phyloP scores from a whole-genome alignment of 192 early-diverging fungal genomes.

The Coemansia sp. region DNA sequence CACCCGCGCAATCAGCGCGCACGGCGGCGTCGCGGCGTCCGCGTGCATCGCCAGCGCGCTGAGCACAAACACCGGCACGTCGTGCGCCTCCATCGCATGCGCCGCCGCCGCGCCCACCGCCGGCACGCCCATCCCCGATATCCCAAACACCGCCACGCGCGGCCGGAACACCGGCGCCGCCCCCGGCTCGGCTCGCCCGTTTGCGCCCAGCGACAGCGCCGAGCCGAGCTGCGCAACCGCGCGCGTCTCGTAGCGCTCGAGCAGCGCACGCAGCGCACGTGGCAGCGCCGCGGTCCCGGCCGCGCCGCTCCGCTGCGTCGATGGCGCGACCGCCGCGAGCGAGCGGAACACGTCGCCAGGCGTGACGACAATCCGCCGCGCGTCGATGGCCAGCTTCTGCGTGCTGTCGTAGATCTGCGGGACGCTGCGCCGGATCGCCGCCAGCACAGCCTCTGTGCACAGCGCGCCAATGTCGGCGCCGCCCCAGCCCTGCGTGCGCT shows the following conservation, averaged over 20 bases:
- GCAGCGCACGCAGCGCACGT: background rate
- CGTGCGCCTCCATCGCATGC: slow-evolving; percentile 57
- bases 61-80: slow-evolving; percentile 58
- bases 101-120: slow-evolving; percentile 56
- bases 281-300: slow-evolving; percentile 3
- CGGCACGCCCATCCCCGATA: slow-evolving; percentile 60
- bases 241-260: background rate
- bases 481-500: slow-evolving; percentile 89
- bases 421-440: slow-evolving; percentile 42
- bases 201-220: slow-evolving; percentile 28
- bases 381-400: slow-evolving; percentile 25
- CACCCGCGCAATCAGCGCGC: slow-evolving; percentile 54
- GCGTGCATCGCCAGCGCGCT: slow-evolving; percentile 54
- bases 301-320: background rate
- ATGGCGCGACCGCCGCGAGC: slow-evolving; percentile 17
- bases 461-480: slow-evolving; percentile 93
- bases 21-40: slow-evolving; percentile 35
- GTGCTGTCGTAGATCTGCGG: slow-evolving; percentile 68
- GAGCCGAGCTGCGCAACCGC: slow-evolving; percentile 5
- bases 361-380: slow-evolving; percentile 55
- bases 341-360: slow-evolving; percentile 58
- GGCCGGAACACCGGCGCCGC: slow-evolving; percentile 47
- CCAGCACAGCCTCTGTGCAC: slow-evolving; percentile 75
- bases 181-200: background rate
- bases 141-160: slow-evolving; percentile 60